These are phyloP conservation scores for Hymenoscyphus fructigenus DNA, from an alignment of 2,329 filamentous ascomycete genomes.

Conservation along the genomic window DNA sequence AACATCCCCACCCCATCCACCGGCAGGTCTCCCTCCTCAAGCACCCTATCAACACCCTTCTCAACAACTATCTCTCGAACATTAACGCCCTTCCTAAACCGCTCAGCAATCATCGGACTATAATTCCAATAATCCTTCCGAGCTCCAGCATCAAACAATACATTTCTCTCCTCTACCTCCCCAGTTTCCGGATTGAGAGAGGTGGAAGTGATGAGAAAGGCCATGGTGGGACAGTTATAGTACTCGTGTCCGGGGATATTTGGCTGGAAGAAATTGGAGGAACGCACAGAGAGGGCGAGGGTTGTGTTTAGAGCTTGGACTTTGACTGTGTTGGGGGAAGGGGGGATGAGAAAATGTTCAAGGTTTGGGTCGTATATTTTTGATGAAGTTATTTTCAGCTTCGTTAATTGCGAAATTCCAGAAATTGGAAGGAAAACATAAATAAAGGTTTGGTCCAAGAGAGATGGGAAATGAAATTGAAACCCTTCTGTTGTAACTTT, in stretches of 20 bases:
- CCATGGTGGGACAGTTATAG: conserved; percentile 17
- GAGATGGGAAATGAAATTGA: no score
- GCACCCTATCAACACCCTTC: conserved; percentile 7
- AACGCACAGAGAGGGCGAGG: conserved; percentile 11
- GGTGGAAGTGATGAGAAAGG: conserved; percentile 14
- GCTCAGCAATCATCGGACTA: background rate
- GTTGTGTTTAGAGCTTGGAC: conserved; percentile 20
- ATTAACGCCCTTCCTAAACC: conserved; percentile 10
- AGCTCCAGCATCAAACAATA: conserved; percentile 16
- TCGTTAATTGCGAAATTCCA: no score
- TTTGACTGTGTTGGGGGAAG: background rate
- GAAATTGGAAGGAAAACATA: background rate
- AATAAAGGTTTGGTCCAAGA: background rate
- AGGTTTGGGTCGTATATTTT: no score
- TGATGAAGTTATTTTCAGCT: no score
- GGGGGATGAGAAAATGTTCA: no score
- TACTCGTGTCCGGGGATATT: conserved; percentile 18
- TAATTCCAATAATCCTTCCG: conserved; percentile 18
- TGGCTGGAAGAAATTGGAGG: conserved; percentile 15
- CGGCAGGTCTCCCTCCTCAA: background rate
- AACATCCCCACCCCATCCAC: conserved; percentile 4
- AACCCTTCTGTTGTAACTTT: no score
- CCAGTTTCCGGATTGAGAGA: background rate
- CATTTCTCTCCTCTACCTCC: background rate
- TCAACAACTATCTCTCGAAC: conserved; percentile 3